Conservation (phyloP, 2,329 filamentous ascomycete genomes). For the Venturia aucupariae region DNA sequence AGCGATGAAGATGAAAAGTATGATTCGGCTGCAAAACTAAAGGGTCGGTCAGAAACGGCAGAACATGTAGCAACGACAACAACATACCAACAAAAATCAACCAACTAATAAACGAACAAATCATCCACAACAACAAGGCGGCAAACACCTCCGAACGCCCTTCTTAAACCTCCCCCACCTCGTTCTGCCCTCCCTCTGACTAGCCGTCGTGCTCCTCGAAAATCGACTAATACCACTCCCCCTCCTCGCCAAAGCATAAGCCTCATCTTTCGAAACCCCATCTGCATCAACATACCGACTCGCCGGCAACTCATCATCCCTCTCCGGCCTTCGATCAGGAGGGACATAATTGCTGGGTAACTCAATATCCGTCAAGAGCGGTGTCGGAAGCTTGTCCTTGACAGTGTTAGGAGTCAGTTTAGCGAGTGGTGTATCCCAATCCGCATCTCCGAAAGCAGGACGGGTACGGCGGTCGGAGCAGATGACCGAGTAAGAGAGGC, state of each 20-base stretch:
- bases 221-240: not conserved
- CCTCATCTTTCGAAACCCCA: not conserved
- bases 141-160: not conserved
- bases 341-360: not conserved
- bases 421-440: not conserved
- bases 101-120: not conserved
- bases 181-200: not conserved
- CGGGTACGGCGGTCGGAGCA: not conserved
- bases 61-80: too few relatives aligned
- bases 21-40: too few relatives aligned
- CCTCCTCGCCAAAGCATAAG: not conserved
- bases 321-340: not conserved
- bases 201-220: not conserved
- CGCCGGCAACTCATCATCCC: not conserved
- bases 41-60: too few relatives aligned
- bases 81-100: too few relatives aligned
- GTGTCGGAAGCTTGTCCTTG: not conserved
- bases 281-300: not conserved
- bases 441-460: not conserved
- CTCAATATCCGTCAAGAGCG: not conserved
- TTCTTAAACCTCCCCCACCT: not conserved
- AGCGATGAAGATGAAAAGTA: too few relatives aligned
- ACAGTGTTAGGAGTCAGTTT: not conserved
- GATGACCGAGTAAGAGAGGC: not conserved
- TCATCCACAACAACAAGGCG: slow-evolving; percentile 2